Percentiles rank a stretch among this genome's conserved stretches.
phyloP scores from a whole-genome alignment of 139 green algal genomes.

The Yamagishiella unicocca region DNA sequence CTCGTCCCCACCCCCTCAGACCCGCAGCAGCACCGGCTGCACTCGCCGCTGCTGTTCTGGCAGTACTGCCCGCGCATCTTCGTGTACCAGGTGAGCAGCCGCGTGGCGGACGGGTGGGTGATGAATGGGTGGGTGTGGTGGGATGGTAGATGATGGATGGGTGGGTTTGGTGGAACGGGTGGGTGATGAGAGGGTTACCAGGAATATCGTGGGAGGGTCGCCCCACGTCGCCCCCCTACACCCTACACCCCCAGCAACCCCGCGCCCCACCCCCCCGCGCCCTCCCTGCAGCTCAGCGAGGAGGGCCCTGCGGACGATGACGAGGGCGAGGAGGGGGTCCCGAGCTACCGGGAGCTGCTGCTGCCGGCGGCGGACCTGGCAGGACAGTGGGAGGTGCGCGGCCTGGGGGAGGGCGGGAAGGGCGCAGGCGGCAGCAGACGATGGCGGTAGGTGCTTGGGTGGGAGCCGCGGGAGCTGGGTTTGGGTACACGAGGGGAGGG shows the following conservation, averaged over 20 bases:
- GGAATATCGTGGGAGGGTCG: too few relatives aligned
- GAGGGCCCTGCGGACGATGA: conserved; percentile 84
- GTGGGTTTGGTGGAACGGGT: too few relatives aligned
- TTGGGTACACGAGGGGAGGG: too few relatives aligned
- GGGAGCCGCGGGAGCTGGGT: too few relatives aligned
- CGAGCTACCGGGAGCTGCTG: conserved; percentile 81
- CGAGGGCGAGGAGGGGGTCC: conserved; percentile 79
- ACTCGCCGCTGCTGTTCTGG: conserved; percentile 53
- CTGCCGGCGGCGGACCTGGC: conserved; percentile 80
- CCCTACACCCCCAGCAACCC: not conserved
- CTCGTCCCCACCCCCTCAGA: conserved; percentile 7
- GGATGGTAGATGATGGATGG: too few relatives aligned
- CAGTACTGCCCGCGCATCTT: conserved; percentile 45
- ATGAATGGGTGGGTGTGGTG: too few relatives aligned
- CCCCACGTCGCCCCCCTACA: too few relatives aligned
- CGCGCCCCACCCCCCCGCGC: too few relatives aligned
- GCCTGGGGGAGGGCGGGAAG: too few relatives aligned
- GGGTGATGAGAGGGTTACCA: too few relatives aligned
- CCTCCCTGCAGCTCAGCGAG: conserved; percentile 67
- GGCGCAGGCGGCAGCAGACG: not conserved
- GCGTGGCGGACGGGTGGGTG: not conserved
- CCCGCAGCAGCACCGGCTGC: conserved; percentile 27
- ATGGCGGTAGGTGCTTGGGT: too few relatives aligned
- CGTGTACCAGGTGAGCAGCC: conserved; percentile 51
- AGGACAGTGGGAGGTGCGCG: conserved; percentile 81